Evolutionary conservation across 2,329 filamentous ascomycete species (phyloP).

Genomic region (Elsinoe batatas): DNA sequence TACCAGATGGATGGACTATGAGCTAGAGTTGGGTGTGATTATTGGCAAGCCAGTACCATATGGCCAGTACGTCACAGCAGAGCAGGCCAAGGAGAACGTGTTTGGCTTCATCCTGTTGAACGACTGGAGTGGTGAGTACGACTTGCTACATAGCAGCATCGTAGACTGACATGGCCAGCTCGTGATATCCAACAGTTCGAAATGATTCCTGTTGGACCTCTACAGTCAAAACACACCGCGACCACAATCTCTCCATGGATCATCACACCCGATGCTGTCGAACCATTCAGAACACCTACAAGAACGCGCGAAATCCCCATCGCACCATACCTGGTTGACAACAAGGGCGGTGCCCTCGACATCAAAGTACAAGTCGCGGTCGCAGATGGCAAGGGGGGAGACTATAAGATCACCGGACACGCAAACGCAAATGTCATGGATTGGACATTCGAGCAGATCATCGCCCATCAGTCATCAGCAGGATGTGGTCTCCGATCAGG

Average conservation of each 20-base stretch:
- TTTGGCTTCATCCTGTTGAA: conserved; percentile 55
- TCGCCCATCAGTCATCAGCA: conserved; percentile 35
- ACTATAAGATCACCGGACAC: conserved; percentile 18
- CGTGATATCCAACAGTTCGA: conserved; percentile 54
- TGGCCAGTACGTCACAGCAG: conserved; percentile 32
- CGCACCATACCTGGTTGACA: conserved; percentile 22
- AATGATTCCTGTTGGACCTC: conserved; percentile 51
- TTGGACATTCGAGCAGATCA: conserved; percentile 38
- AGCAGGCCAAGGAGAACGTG: conserved; percentile 43
- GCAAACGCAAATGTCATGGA: conserved; percentile 32
- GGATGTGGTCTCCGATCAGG: conserved; percentile 34
- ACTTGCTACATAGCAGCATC: background rate
- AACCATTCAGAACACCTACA: conserved; percentile 24
- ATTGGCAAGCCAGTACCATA: conserved; percentile 33
- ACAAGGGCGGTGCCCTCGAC: conserved; percentile 22
- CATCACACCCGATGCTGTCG: conserved; percentile 50
- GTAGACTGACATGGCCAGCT: conserved; percentile 26
- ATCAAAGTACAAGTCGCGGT: conserved; percentile 25
- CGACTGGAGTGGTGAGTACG: conserved; percentile 45
- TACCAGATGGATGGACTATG: conserved; percentile 36
- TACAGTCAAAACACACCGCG: conserved; percentile 52
- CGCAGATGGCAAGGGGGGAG: conserved; percentile 14
- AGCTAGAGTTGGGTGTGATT: conserved; percentile 41
- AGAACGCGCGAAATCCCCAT: conserved; percentile 20
- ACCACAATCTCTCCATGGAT: conserved; percentile 55